These are phyloP conservation scores for Asterella californica DNA, from an alignment of 225 moss, liverwort and hornwort genomes.

Conservation along the genomic window DNA sequence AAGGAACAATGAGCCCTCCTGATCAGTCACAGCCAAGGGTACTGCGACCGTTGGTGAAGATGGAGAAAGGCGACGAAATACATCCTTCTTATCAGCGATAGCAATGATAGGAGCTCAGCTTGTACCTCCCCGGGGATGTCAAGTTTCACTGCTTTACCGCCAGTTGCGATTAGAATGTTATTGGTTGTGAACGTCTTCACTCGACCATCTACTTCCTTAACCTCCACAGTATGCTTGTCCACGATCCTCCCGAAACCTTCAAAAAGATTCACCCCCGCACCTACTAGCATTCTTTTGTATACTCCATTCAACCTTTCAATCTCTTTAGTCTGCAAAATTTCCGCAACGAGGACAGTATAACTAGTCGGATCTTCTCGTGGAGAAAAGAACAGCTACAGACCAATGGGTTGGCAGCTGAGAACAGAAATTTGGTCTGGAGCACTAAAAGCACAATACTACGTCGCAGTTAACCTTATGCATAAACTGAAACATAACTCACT, in stretches of 20 bases:
- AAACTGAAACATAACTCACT: too few relatives aligned
- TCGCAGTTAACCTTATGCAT: too few relatives aligned
- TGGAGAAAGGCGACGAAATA: neutral
- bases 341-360: neutral
- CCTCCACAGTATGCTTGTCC: conserved; percentile 71
- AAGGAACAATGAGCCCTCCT: neutral
- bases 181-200: conserved; percentile 63
- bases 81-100: neutral
- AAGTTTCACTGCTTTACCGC: conserved; percentile 62
- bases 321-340: conserved; percentile 59
- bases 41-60: neutral
- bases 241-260: conserved; percentile 79
- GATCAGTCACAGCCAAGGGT: neutral
- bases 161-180: conserved; percentile 75
- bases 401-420: too few relatives aligned
- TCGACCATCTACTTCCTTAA: conserved; percentile 58
- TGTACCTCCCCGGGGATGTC: conserved; percentile 76
- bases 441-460: too few relatives aligned
- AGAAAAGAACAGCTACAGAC: too few relatives aligned
- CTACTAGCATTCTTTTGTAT: conserved; percentile 62
- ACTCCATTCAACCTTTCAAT: conserved; percentile 86
- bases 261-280: conserved; percentile 67
- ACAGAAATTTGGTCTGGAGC: too few relatives aligned
- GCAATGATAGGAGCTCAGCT: neutral
- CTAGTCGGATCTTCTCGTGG: too few relatives aligned